A percentile compares a stretch with the other conserved stretches of the same genome.
Conservation (phyloP, 2,329 filamentous ascomycete genomes). For the Cladobotryum protrusum region DNA sequence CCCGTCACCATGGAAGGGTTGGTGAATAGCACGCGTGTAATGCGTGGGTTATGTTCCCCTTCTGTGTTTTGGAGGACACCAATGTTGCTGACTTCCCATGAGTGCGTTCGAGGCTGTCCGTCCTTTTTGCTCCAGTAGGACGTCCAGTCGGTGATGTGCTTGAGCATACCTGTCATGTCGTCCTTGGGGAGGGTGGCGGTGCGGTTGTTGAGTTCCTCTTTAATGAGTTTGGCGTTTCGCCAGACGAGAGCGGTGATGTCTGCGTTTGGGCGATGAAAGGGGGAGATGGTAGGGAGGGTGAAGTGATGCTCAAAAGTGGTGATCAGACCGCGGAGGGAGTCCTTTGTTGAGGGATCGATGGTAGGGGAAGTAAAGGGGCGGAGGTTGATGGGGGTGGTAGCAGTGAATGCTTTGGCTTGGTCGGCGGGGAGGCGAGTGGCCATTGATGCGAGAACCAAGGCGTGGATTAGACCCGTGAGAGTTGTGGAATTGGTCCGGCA, state of each 20-base stretch:
- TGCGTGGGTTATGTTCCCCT: constrained; percentile 5
- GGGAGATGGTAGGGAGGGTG: constrained; percentile 16
- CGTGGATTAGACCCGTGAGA: constrained; percentile 44
- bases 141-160: constrained; percentile 38
- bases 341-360: constrained; percentile 22
- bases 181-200: constrained; percentile 32
- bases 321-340: constrained; percentile 35
- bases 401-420: constrained; percentile 28
- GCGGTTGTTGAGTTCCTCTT: constrained; percentile 28
- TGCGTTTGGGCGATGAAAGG: constrained; percentile 18
- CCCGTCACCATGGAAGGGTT: constrained; percentile 42
- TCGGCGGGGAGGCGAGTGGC: constrained; percentile 29
- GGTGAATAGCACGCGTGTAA: constrained; percentile 43
- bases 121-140: constrained; percentile 35
- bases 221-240: constrained; percentile 32
- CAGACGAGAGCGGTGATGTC: constrained; percentile 33
- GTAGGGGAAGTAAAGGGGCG: constrained; percentile 29
- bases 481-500: constrained; percentile 38
- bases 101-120: constrained; percentile 34
- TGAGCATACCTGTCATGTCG: constrained; percentile 37
- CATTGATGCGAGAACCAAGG: constrained; percentile 37
- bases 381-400: constrained; percentile 39
- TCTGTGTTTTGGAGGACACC: constrained; percentile 31
- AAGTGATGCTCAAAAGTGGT: constrained; percentile 29
- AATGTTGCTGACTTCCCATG: constrained; percentile 50